phyloP scores from a whole-genome alignment of 768 basidiomycete genomes.

The Phanerodontia chrysosporium region DNA sequence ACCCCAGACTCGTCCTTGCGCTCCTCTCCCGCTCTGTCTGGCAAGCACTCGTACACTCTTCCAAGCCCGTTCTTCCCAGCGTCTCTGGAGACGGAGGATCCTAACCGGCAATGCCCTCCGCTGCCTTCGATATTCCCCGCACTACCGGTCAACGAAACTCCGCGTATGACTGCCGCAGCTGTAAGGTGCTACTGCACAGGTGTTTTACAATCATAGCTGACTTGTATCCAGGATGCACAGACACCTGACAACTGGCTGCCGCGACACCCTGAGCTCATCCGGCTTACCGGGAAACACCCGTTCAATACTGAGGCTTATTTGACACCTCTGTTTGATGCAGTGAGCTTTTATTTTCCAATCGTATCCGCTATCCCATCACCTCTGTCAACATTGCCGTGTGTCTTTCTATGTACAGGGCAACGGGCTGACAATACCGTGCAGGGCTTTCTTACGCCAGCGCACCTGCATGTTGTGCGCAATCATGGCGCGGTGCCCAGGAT shows the following conservation, averaged over 20 bases:
- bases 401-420: background rate
- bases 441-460: conserved; percentile 21
- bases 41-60: background rate
- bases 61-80: conserved; percentile 4
- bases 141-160: conserved; percentile 22
- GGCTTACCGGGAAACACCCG: conserved; percentile 57
- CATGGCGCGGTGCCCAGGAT: conserved; percentile 57
- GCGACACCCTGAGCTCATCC: conserved; percentile 38
- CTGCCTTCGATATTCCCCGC: conserved; percentile 21
- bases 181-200: too few species aligned
- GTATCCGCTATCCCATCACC: too few species aligned
- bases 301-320: conserved; percentile 55
- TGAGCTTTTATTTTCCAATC: conserved; percentile 19
- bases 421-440: background rate
- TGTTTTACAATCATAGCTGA: too few species aligned
- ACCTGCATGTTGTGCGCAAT: conserved; percentile 35
- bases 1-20: background rate
- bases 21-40: background rate
- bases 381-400: background rate
- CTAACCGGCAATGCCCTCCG: conserved; percentile 15
- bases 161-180: conserved; percentile 19
- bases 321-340: conserved; percentile 37
- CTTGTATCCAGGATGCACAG: conserved; percentile 30
- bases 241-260: conserved; percentile 41
- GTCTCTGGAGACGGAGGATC: background rate